Evolutionary conservation across 345 rosid species (phyloP), one percentile per base, ranked within the genome.

Genomic region (Salix suchowensis): DNA sequence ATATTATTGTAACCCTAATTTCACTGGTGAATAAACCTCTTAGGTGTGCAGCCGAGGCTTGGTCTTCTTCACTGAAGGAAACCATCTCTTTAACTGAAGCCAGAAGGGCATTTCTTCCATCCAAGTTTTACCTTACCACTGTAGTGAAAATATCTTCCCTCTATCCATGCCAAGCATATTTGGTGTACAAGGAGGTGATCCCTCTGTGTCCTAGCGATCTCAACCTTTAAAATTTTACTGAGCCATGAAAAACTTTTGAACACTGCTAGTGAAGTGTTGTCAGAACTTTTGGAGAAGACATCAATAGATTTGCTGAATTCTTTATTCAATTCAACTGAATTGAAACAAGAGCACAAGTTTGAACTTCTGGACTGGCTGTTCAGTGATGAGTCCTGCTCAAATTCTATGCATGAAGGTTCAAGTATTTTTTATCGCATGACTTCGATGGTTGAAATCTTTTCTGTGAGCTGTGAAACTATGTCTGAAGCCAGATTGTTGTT

Each of bases 81-180:
- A 69, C 83, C 37, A 68, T 95, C 83, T 88, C 96, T 46, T 82
- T 84, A 65, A 79, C 85, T 65, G 99, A 91, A 82, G 93, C 98
- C 68, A 89, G 93, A 84, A 89, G 94, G 87, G 86, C 85, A 66
- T 93, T 91, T 82, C 83, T 93, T 82, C 99, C 98, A 48, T 87
- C 91, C 73, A 96, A 93, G 82, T 96, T 91, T 89, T 93, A 93
- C 86, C 87, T 96, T 68, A 87, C 92, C 42, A 89, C 91, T 85
- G 90, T 90, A 55, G 88, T 91, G 72, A 96, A 93, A 79, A 81
- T 96, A 80, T 87, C 85, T 74, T 84, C 96, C 40, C 74, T 91
- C 60, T 93, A 84, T 86, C 96, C 97, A 26, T 79, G 79, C 76
- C 89, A 91, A 81, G 91, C 92, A 65, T 87, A 74, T 82, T n/a